A percentile compares a stretch with the other conserved stretches of the same genome.
Conservation (phyloP, 2,329 filamentous ascomycete species). For the Alternaria angustiovoidea region DNA sequence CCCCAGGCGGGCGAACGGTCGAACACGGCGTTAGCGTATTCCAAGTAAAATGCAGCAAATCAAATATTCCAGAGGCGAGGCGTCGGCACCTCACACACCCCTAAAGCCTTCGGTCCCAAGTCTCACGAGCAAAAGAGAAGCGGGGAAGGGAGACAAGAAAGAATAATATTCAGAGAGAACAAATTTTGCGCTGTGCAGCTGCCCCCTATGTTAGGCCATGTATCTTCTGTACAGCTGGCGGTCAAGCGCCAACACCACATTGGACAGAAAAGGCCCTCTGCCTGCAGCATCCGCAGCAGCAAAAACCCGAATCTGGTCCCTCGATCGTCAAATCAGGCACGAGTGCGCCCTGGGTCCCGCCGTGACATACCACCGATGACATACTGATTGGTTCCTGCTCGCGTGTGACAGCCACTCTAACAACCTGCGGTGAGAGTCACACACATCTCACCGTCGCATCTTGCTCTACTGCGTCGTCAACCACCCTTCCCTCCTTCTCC, state of each 20-base stretch:
- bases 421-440: constrained; percentile 39
- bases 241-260: constrained; percentile 30
- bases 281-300: constrained; percentile 32
- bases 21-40: constrained; percentile 12
- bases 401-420: constrained; percentile 30
- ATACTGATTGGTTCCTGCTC: constrained; percentile 28
- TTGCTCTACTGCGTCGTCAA: neutral
- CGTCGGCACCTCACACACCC: constrained; percentile 20
- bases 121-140: constrained; percentile 26
- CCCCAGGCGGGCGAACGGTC: constrained; percentile 1
- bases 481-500: constrained; percentile 1
- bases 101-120: constrained; percentile 18
- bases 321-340: constrained; percentile 30
- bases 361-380: constrained; percentile 22
- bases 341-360: constrained; percentile 20
- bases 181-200: constrained; percentile 22
- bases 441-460: constrained; percentile 24
- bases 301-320: constrained; percentile 24
- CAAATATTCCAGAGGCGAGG: constrained; percentile 11
- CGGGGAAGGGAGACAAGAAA: neutral
- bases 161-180: constrained; percentile 19
- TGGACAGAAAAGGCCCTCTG: constrained; percentile 14
- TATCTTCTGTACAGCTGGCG: constrained; percentile 32
- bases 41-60: constrained; percentile 14
- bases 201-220: constrained; percentile 21